Base-by-base conservation (phyloP, 306 rosid genomes). In the Rosa rugosa region DNA sequence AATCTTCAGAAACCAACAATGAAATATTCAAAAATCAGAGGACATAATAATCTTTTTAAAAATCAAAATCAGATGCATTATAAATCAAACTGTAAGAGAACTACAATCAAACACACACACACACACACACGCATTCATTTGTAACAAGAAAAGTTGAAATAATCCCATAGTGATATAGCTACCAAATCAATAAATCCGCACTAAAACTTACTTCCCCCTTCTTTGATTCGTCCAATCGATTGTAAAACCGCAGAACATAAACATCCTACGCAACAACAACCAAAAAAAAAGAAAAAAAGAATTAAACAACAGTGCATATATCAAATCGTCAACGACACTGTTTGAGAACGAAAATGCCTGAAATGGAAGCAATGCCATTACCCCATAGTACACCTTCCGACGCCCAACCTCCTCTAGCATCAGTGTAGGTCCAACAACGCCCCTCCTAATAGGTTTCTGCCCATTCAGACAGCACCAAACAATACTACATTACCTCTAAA, bases 341-440 rank as follows among this genome's bases (percentile, higher is more conserved):
- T 31, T 31, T 31, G 36, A 31, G 36, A 46, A 46, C 47, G 64
- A 57, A 57, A 57, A 25, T 34, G 45, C 70, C 36, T 16, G 11
- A 8, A 40, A 20, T 17, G 5, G 5, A 16, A 1, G 34, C 5
- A 66, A 66, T 66, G 64, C 27, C 66, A 77, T 84, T 91, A 94
- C 99, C 90, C 84, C 88, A 41, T 66, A 73, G 80, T 86, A 75
- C 82, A 95, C 75, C 83, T 82, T 95, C 17, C 88, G 91, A 64
- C 81, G 78, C 54, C 98, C 99, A 38, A 86, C 60, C 71, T 91
- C 96, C 82, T 92, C 92, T 71, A 95, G 89, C 93, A 88, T 82
- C 11, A 95, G 90, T n/a, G 99, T 87, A n/a, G 92, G 90, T 59
- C 99, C 97, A 36, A 90, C 83, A 54, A 93, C 91, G 71, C 99